Base-by-base conservation (phyloP, 495 filamentous ascomycete species). In the Rhypophila decipiens region DNA sequence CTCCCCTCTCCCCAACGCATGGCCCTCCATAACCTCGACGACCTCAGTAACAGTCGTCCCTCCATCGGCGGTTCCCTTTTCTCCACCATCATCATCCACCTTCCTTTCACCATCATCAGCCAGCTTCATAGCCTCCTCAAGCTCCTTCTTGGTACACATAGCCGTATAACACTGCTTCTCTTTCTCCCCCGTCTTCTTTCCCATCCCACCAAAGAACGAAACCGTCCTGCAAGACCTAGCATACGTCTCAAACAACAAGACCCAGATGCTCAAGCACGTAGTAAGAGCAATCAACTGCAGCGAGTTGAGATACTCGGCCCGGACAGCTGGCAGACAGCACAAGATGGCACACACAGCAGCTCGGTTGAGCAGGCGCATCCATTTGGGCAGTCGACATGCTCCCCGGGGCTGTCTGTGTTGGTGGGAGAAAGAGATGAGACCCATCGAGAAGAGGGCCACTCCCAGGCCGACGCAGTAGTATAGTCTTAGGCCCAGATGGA, bases 401-500 rank as follows among this genome's bases (percentile, higher is more conserved):
- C 56, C 49, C 40, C 27, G 27, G 66, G 64, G 39, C 7, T 60
- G 53, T 31, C 50, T 51, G 47, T 66, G 61, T 27, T 50, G 37
- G 35, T 66, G 63, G 10, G 55, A 51, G 10, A 54, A 31, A 13
- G 58, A 49, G 20, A 61, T 58, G 17, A 54, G 33, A n/a, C 33
- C 61, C 58, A 77, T 81, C 57, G 58, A 65, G 9, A 65, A 42
- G n/a, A 83, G 60, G 5, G 77, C 70, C 8, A 74, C 66, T 23
- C 64, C 76, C 4, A 80, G 56, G 2, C 79, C 79, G 17, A 51
- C 65, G 58, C 76, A 80, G 60, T 82, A 83, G 61, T 79, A 82
- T 67, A 75, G 79, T 15, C 76, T 69, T 9, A 78, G 64, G 19
- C 76, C 78, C 5, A 46, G 18, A 12, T 55, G 50, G 43, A 83